These are phyloP conservation scores for Paramecium octaurelia DNA, from an alignment of 73 alveolate species.

Conservation along the genomic window DNA sequence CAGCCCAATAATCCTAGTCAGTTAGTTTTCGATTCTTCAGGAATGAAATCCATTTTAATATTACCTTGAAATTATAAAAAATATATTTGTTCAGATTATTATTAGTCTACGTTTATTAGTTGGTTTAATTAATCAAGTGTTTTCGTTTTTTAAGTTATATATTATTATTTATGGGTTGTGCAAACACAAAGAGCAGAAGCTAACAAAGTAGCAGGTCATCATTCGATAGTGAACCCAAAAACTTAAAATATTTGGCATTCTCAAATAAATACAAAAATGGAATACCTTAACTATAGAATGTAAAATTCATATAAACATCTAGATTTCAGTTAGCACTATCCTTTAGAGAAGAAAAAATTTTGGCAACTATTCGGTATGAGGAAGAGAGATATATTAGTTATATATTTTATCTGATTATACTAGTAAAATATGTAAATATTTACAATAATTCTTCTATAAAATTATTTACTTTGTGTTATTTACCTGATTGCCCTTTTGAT, in stretches of 20 bases:
- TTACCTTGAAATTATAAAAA: neutral
- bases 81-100: neutral
- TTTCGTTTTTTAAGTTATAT: neutral
- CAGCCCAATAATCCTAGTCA: neutral
- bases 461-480: neutral
- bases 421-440: neutral
- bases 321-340: neutral
- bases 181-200: neutral
- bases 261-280: neutral
- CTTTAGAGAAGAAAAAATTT: neutral
- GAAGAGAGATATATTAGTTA: neutral
- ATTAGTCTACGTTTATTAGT: neutral
- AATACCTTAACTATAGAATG: neutral
- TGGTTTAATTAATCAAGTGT: neutral
- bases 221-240: neutral
- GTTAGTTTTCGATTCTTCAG: conserved; percentile 3
- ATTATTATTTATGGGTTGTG: neutral
- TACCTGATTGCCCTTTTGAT: neutral
- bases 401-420: neutral
- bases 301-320: neutral
- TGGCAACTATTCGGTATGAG: neutral
- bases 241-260: neutral
- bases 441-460: neutral
- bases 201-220: neutral
- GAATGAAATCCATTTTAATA: conserved; percentile 24